Evolutionary conservation across 306 rosid species (phyloP).

Genomic region (Dalbergia cochinchinensis): DNA sequence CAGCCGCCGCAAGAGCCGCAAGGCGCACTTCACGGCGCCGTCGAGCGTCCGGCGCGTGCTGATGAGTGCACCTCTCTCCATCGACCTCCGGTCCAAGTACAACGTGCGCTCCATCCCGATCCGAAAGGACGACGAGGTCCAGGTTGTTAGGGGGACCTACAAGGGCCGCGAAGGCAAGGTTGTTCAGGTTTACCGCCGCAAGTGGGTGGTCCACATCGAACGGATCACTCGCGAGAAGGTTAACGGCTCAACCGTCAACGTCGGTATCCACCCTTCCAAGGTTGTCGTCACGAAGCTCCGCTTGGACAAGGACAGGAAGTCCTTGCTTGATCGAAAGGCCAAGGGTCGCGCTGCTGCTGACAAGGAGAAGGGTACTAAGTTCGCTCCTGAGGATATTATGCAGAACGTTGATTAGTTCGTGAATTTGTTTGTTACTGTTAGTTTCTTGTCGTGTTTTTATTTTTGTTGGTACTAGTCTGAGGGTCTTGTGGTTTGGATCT

Average conservation of each 20-base stretch:
- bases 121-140: constrained; percentile 95
- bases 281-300: constrained; percentile 80
- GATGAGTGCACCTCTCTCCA: constrained; percentile 92
- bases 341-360: constrained; percentile 96
- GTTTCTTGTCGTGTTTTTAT: not conserved
- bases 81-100: constrained; percentile 86
- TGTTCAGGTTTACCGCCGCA: constrained; percentile 91
- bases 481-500: constrained; percentile 43
- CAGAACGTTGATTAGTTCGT: constrained; percentile 72
- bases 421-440: constrained; percentile 14
- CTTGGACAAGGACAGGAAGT: constrained; percentile 90
- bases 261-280: constrained; percentile 87
- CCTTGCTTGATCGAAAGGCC: constrained; percentile 91
- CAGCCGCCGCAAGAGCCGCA: constrained; percentile 93
- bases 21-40: constrained; percentile 97
- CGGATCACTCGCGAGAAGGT: constrained; percentile 97
- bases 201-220: constrained; percentile 95
- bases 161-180: constrained; percentile 97
- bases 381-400: constrained; percentile 92
- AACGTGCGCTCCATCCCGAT: constrained; percentile 91
- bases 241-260: constrained; percentile 93
- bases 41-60: constrained; percentile 88
- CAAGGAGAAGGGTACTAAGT: constrained; percentile 94
- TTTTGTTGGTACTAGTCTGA: not conserved
- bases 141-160: constrained; percentile 87